phyloP scores from a whole-genome alignment of 1,139 yeast genomes.

The Candida mesenterica region DNA sequence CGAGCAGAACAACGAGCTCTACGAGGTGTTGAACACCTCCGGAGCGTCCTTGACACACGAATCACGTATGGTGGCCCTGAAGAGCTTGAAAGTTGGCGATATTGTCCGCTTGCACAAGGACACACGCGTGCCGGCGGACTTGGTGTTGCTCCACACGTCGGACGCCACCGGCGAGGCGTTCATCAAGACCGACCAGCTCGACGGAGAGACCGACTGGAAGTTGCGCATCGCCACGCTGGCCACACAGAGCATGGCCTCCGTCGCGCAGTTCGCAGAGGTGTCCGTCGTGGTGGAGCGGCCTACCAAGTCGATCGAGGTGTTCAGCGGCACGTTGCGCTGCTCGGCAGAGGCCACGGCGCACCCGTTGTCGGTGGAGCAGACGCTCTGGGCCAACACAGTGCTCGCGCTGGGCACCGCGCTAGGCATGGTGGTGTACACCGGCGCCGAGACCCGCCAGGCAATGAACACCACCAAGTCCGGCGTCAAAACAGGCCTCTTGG shows the following conservation, averaged over 20 bases:
- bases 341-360: conserved; percentile 48
- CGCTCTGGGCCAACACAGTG: conserved; percentile 98
- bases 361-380: conserved; percentile 83
- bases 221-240: conserved; percentile 70
- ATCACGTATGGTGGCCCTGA: conserved; percentile 50
- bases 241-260: conserved; percentile 58
- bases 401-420: conserved; percentile 90
- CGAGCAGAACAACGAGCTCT: conserved; percentile 83
- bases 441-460: conserved; percentile 89
- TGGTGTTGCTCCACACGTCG: conserved; percentile 79
- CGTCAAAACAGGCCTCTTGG: conserved; percentile 88
- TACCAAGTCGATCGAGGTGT: conserved; percentile 75
- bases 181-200: conserved; percentile 94
- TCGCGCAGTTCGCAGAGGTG: conserved; percentile 38
- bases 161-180: conserved; percentile 86
- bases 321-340: conserved; percentile 67
- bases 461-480: conserved; percentile 87
- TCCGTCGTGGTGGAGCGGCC: conserved; percentile 74
- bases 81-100: conserved; percentile 81
- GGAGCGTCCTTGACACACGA: conserved; percentile 24
- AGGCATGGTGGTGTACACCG: conserved; percentile 88
- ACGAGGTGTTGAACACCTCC: conserved; percentile 60
- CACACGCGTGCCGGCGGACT: conserved; percentile 88
- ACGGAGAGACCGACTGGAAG: conserved; percentile 99
- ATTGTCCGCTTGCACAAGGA: conserved; percentile 79